A percentile compares a stretch with the other conserved stretches of the same genome.
phyloP scores from a whole-genome alignment of 495 filamentous ascomycete species.

The Aspergillus taichungensis region DNA sequence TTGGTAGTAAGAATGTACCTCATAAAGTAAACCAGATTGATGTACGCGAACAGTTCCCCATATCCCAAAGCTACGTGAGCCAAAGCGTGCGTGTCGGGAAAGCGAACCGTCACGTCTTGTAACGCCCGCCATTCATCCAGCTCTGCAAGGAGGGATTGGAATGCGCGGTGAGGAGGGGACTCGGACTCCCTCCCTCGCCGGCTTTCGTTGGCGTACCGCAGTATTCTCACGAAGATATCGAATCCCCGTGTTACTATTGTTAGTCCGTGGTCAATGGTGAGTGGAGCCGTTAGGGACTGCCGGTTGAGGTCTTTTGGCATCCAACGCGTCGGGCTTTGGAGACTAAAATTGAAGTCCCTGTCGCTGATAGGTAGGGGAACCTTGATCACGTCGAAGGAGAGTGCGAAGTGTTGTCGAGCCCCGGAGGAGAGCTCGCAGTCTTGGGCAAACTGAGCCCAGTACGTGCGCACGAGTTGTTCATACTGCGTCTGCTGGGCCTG shows the following conservation, averaged over 20 bases:
- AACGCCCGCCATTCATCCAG: conserved; percentile 35
- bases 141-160: conserved; percentile 27
- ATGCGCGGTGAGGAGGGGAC: conserved; percentile 17
- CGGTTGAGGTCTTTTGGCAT: conserved; percentile 31
- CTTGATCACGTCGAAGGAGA: conserved; percentile 35
- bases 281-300: conserved; percentile 9
- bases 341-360: conserved; percentile 32
- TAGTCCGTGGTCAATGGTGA: conserved; percentile 32
- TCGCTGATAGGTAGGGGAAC: conserved; percentile 37
- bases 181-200: conserved; percentile 23
- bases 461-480: conserved; percentile 37
- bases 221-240: conserved; percentile 35
- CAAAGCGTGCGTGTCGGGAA: conserved; percentile 30
- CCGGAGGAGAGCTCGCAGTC: conserved; percentile 39
- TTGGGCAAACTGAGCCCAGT: conserved; percentile 39
- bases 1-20: conserved; percentile 16
- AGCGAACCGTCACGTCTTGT: conserved; percentile 32
- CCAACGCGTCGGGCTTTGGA: conserved; percentile 16
- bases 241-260: conserved; percentile 36
- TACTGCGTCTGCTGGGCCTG: conserved; percentile 36
- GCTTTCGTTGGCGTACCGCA: conserved; percentile 38
- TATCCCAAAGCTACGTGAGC: conserved; percentile 36
- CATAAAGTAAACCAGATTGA: conserved; percentile 39
- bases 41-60: conserved; percentile 37
- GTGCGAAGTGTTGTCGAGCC: conserved; percentile 35